phyloP scores from a whole-genome alignment of 2,329 filamentous ascomycete species.

The Diaporthe sp. region DNA sequence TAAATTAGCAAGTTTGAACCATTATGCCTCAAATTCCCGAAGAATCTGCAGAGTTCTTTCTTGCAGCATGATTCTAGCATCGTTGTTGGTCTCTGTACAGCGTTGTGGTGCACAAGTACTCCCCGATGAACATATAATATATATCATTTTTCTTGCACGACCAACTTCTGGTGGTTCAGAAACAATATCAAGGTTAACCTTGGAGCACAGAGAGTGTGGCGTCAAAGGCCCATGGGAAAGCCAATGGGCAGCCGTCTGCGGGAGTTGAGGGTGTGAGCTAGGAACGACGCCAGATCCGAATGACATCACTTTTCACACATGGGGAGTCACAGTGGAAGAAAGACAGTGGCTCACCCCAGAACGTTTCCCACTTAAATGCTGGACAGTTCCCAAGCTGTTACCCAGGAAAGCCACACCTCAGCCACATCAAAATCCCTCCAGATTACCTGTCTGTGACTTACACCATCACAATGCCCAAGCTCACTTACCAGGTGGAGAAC shows the following conservation, averaged over 20 bases:
- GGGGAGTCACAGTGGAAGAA: background rate
- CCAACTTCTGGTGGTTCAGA: background rate
- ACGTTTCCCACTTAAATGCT: background rate
- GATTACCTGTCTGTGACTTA: background rate
- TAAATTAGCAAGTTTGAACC: background rate
- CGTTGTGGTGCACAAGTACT: background rate
- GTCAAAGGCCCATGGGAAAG: background rate
- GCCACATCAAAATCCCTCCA: background rate
- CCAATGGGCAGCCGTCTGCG: background rate
- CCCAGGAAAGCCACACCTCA: constrained; percentile 2
- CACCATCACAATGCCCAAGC: constrained; percentile 19
- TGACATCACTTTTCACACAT: constrained; percentile 24
- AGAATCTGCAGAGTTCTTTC: no score
- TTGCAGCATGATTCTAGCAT: background rate
- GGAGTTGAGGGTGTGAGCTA: constrained; percentile 24
- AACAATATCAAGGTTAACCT: background rate
- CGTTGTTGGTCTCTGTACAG: background rate
- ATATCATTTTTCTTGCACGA: no score
- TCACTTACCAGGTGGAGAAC: constrained; percentile 35
- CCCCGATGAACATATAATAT: background rate
- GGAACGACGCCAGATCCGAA: background rate
- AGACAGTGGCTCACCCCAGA: background rate
- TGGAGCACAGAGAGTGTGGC: background rate
- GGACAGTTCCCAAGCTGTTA: background rate
- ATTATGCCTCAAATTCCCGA: no score